These are phyloP conservation scores for Picea sitchensis DNA, from an alignment of 75 land plant genomes.

Conservation along the genomic window DNA sequence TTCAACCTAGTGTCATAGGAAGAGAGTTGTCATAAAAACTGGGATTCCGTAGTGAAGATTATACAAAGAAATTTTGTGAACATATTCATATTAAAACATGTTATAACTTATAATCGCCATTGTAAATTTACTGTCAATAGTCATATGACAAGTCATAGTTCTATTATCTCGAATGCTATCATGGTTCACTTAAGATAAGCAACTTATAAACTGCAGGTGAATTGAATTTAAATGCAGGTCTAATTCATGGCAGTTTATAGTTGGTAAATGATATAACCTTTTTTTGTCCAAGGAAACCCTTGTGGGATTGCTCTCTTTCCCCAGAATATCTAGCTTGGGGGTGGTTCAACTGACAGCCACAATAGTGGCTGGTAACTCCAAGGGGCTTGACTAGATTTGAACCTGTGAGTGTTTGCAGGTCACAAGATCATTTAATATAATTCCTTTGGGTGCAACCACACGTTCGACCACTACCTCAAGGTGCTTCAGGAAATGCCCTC, in stretches of 20 bases:
- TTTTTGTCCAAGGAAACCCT: too few relatives aligned
- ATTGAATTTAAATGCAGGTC: not conserved
- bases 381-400: too few relatives aligned
- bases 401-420: too few relatives aligned
- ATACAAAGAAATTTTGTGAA: not conserved
- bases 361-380: too few relatives aligned
- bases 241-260: not conserved
- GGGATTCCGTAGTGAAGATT: not conserved
- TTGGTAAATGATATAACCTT: not conserved
- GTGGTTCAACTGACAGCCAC: too few relatives aligned
- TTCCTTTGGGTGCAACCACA: too few relatives aligned
- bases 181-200: not conserved
- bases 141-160: not conserved
- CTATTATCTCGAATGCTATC: too few relatives aligned
- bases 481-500: too few relatives aligned
- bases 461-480: too few relatives aligned
- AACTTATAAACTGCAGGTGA: not conserved
- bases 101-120: not conserved
- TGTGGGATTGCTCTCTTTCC: too few relatives aligned
- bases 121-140: not conserved
- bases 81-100: not conserved
- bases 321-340: too few relatives aligned
- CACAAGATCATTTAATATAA: too few relatives aligned
- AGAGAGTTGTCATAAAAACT: not conserved
- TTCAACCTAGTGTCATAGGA: not conserved